phyloP scores from a whole-genome alignment of 164 flowering plant species.

The Warburgia ugandensis region DNA sequence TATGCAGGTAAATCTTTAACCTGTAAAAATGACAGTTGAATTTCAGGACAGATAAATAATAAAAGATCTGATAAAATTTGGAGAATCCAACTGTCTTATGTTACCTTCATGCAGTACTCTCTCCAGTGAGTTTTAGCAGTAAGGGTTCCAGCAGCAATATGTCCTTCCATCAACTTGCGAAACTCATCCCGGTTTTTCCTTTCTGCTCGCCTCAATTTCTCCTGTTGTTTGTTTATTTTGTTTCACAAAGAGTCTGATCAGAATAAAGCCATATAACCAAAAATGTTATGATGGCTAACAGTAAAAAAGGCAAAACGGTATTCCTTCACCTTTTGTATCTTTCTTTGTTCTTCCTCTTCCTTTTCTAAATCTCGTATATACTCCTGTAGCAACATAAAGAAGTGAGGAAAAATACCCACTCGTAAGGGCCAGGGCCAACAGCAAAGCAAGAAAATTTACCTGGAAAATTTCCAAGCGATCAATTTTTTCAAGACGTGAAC shows the following conservation, averaged over 20 bases:
- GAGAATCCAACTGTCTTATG: background rate
- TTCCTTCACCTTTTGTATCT: slow-evolving; percentile 90
- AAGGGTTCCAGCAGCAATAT: slow-evolving; percentile 62
- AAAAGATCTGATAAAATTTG: background rate
- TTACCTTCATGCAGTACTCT: slow-evolving; percentile 87
- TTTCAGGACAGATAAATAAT: background rate
- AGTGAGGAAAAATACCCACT: slow-evolving; percentile 3
- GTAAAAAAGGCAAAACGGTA: no score
- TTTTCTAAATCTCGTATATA: slow-evolving; percentile 81
- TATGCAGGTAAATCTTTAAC: slow-evolving; percentile 75
- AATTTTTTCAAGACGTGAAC: slow-evolving; percentile 80
- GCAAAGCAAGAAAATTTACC: slow-evolving; percentile 26
- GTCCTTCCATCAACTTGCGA: slow-evolving; percentile 82
- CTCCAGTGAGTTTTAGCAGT: slow-evolving; percentile 88
- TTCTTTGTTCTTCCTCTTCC: slow-evolving; percentile 93
- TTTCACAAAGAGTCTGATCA: no score
- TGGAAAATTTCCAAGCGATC: slow-evolving; percentile 82
- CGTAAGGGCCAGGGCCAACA: background rate
- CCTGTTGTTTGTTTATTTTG: slow-evolving; percentile 40
- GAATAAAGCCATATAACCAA: no score
- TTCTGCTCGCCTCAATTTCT: slow-evolving; percentile 70
- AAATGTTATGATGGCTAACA: no score
- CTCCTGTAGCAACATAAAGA: slow-evolving; percentile 46
- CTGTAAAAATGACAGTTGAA: slow-evolving; percentile 25
- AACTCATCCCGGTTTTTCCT: slow-evolving; percentile 92